Conservation (phyloP, 2,329 filamentous ascomycete genomes). For the Colletotrichum sp. region DNA sequence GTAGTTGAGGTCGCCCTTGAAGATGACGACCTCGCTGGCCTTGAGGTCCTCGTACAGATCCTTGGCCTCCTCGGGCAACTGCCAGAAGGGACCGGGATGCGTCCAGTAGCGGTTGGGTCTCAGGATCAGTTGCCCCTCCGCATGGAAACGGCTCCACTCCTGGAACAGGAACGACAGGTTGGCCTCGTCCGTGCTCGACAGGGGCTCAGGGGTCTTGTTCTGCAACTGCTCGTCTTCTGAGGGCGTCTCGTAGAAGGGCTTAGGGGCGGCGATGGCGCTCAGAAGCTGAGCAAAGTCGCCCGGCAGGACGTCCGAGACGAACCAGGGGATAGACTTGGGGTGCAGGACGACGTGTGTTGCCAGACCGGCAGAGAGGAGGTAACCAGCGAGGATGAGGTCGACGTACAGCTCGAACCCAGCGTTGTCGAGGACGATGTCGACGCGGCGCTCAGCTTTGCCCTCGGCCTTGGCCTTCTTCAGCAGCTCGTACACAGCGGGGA, state of each 20-base stretch:
- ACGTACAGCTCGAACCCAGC: slow-evolving; percentile 97
- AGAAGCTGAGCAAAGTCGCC: slow-evolving; percentile 85
- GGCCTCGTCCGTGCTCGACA: slow-evolving; percentile 70
- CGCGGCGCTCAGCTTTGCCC: slow-evolving; percentile 71
- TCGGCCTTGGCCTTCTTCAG: slow-evolving; percentile 69
- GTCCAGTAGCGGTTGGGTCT: slow-evolving; percentile 94
- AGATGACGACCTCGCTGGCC: slow-evolving; percentile 85
- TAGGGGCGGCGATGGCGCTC: slow-evolving; percentile 77
- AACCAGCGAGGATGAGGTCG: slow-evolving; percentile 90
- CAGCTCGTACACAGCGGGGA: slow-evolving; percentile 72
- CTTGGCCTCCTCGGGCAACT: slow-evolving; percentile 72
- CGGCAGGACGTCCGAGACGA: slow-evolving; percentile 93
- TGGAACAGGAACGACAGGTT: slow-evolving; percentile 80
- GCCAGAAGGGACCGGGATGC: slow-evolving; percentile 84
- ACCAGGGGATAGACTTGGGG: slow-evolving; percentile 96
- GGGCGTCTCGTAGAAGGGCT: slow-evolving; percentile 77
- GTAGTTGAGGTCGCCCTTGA: slow-evolving; percentile 98
- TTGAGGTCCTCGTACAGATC: slow-evolving; percentile 79
- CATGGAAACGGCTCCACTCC: slow-evolving; percentile 81
- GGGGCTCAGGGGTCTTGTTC: slow-evolving; percentile 61
- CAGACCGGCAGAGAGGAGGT: slow-evolving; percentile 81
- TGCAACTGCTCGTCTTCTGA: slow-evolving; percentile 69
- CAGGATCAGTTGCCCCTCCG: slow-evolving; percentile 82
- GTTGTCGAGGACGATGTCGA: slow-evolving; percentile 97
- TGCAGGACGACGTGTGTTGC: slow-evolving; percentile 89